Percentiles rank a stretch among this genome's conserved stretches.
phyloP scores from a whole-genome alignment of 2,329 filamentous ascomycete species.

The Didymella glomerata region DNA sequence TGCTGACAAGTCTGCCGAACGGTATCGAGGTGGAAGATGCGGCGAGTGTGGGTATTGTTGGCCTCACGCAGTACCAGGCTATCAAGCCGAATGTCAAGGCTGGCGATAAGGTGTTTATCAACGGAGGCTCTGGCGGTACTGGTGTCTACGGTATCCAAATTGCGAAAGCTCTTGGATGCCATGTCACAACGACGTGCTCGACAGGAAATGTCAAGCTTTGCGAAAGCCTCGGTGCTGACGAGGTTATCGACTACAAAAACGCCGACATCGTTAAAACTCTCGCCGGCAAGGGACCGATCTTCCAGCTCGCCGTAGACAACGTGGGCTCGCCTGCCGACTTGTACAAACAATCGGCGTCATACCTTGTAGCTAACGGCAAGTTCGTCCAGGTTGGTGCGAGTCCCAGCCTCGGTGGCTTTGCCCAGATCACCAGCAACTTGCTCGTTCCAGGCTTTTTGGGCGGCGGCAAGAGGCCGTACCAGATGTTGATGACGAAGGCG shows the following conservation, averaged over 20 bases:
- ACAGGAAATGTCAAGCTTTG: constrained; percentile 65
- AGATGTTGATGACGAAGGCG: constrained; percentile 51
- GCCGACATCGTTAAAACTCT: constrained; percentile 59
- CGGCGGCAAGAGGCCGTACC: constrained; percentile 59
- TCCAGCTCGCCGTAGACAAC: constrained; percentile 66
- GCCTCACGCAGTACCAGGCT: constrained; percentile 52
- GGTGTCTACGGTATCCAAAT: constrained; percentile 70
- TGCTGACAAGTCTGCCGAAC: constrained; percentile 36
- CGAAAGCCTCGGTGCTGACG: constrained; percentile 67
- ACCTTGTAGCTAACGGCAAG: constrained; percentile 58
- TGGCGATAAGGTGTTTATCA: constrained; percentile 67
- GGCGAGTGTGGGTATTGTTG: constrained; percentile 49
- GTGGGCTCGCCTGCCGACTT: constrained; percentile 61
- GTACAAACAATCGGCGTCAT: constrained; percentile 63
- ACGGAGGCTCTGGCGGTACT: constrained; percentile 69
- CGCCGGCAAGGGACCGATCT: constrained; percentile 59
- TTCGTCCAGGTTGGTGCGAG: constrained; percentile 53
- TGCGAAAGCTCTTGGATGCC: constrained; percentile 67
- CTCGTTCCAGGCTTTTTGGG: constrained; percentile 59
- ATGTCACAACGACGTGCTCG: constrained; percentile 68
- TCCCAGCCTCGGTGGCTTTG: constrained; percentile 32
- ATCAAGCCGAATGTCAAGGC: constrained; percentile 49
- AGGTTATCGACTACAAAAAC: constrained; percentile 68
- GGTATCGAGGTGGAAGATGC: constrained; percentile 45
- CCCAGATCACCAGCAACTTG: constrained; percentile 49